Evolutionary conservation across 2,329 filamentous ascomycete genomes (phyloP).

Genomic region (Pyrenophora seminiperda): DNA sequence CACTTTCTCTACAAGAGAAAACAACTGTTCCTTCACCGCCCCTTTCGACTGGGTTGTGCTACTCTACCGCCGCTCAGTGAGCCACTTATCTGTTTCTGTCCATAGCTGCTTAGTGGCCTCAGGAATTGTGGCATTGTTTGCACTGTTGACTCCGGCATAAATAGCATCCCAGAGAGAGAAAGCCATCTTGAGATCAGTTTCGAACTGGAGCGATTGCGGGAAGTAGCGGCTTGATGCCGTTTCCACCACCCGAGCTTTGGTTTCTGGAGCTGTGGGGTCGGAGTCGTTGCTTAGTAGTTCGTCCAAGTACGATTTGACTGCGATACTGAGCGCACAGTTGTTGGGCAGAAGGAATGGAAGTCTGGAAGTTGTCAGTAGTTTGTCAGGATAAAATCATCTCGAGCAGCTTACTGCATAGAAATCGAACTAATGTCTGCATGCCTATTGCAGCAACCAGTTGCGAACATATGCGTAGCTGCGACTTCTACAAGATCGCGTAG

Average conservation of each 20-base stretch:
- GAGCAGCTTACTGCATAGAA: conserved; percentile 67
- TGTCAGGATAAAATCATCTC: conserved; percentile 32
- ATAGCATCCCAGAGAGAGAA: conserved; percentile 71
- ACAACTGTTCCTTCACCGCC: background rate
- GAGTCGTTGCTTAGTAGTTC: conserved; percentile 64
- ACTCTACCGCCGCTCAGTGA: conserved; percentile 45
- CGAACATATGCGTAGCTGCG: conserved; percentile 76
- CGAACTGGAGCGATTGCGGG: conserved; percentile 63
- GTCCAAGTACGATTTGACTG: conserved; percentile 78
- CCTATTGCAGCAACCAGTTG: conserved; percentile 78
- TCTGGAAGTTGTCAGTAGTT: conserved; percentile 23
- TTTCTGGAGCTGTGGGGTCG: conserved; percentile 58
- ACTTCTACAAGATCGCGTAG: conserved; percentile 86
- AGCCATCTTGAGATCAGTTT: conserved; percentile 62
- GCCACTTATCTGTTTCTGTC: conserved; percentile 65
- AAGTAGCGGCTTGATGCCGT: conserved; percentile 64
- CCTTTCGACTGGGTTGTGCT: background rate
- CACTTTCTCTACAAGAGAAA: background rate
- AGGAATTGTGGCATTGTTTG: conserved; percentile 51
- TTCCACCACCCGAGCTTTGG: conserved; percentile 57
- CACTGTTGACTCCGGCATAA: conserved; percentile 62
- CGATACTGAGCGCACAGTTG: conserved; percentile 77
- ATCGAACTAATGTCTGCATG: conserved; percentile 65
- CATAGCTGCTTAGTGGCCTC: conserved; percentile 59
- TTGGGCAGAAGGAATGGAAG: conserved; percentile 72